phyloP scores from a whole-genome alignment of 2,329 filamentous ascomycete species.

The Rutstroemia sp. region DNA sequence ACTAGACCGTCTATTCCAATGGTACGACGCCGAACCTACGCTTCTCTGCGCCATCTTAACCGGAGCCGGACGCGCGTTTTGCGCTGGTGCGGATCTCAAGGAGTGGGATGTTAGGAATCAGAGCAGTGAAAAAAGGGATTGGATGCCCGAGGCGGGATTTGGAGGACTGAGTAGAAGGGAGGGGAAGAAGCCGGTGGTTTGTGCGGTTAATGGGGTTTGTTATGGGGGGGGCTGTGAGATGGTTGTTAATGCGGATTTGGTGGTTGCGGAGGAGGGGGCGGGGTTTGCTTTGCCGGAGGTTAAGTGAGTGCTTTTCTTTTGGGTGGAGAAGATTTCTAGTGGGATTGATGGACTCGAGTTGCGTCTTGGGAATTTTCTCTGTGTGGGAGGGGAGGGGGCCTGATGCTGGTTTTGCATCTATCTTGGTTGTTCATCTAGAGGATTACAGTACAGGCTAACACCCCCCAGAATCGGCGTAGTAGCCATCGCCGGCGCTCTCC shows the following conservation, averaged over 20 bases:
- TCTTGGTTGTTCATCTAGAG: too few species aligned
- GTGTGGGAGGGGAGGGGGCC: too few species aligned
- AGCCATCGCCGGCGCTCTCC: conserved; percentile 62
- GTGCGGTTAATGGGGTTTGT: conserved; percentile 68
- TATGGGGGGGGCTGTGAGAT: conserved; percentile 75
- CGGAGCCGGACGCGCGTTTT: conserved; percentile 57
- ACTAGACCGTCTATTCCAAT: conserved; percentile 42
- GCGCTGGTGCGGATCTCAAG: conserved; percentile 60
- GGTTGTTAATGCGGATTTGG: conserved; percentile 63
- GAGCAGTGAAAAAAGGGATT: neutral
- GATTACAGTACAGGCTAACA: too few species aligned
- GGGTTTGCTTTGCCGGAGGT: conserved; percentile 66
- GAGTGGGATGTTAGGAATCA: conserved; percentile 35
- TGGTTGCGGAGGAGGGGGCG: conserved; percentile 52
- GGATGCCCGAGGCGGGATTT: conserved; percentile 43
- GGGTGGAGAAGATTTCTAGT: too few species aligned
- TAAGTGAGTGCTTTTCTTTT: conserved; percentile 26
- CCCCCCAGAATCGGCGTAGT: conserved; percentile 50
- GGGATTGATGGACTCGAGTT: too few species aligned
- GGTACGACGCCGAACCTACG: conserved; percentile 54
- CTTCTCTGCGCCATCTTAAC: conserved; percentile 55
- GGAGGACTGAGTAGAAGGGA: conserved; percentile 57
- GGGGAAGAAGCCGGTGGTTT: conserved; percentile 69
- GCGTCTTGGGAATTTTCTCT: too few species aligned
- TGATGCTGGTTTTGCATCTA: too few species aligned